Base-by-base conservation (phyloP, 768 basidiomycete species). In the Lactifluus piperatus region DNA sequence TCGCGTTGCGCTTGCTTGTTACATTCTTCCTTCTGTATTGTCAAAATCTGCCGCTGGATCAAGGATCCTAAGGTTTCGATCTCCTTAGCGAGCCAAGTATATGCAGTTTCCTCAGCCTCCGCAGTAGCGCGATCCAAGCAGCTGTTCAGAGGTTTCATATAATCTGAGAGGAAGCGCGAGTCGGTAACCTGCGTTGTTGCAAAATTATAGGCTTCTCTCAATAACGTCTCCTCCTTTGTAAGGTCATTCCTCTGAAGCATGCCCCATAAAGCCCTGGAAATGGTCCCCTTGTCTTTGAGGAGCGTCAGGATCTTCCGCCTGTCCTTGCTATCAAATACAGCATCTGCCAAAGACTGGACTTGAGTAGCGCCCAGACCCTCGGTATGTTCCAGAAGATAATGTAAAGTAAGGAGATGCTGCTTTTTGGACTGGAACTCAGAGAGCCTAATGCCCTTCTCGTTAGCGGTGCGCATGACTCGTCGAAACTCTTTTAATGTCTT, bases 1-100 rank as follows among this genome's bases (percentile, higher is more conserved):
- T 54, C 57, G 10, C 46, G 60, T 18, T 26, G 24, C 5, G 66
- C 44, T 22, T 55, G 56, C 27, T 30, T 44, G 7, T 51, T 36
- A 27, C 54, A 59, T 4, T 54, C 63, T 0, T 36, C 55, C 14
- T 56, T 50, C 48, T 66, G 66, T 0, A 43, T 57, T 7, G 46
- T 5, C 11, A 47, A 30, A 2, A 63, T 58, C n/a, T 58, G 47
- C 0, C 26, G 20, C 0, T 56, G 16, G 1, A 58, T 37, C 0
- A 54, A 51, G 16, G 51, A 24, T 32, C 45, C 58, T 26, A 56
- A 50, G 3, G 39, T 47, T 0, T 54, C 39, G 18, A 66, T 18
- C n/a, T 10, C 22, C 7, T 29, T 36, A 14, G n/a, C 8, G 14
- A 68, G 53, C 39, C 58, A 50, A 18, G 36, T 7, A 9, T 34